These are phyloP conservation scores for Centaurea solstitialis DNA, from an alignment of 129 eudicot species.

Conservation along the genomic window DNA sequence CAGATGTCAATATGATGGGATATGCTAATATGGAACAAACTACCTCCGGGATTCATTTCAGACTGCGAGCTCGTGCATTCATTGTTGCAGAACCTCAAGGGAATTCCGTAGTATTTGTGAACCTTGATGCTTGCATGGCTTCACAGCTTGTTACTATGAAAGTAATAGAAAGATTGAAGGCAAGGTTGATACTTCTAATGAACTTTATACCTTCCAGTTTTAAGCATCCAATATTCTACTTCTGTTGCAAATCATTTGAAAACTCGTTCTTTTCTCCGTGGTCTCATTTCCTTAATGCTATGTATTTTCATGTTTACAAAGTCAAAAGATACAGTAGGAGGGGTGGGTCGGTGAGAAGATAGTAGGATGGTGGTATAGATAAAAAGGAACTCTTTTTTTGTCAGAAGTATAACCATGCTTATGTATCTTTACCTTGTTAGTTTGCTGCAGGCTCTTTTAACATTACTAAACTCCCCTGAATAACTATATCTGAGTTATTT, in stretches of 20 bases:
- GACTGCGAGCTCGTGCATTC: conserved; percentile 68
- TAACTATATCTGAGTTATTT: neutral
- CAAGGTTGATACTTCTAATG: conserved; percentile 47
- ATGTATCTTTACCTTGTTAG: neutral
- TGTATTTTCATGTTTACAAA: neutral
- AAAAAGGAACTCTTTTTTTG: neutral
- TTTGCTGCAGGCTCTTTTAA: neutral
- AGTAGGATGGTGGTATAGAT: neutral
- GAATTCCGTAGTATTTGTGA: conserved; percentile 62
- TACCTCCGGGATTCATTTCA: conserved; percentile 88
- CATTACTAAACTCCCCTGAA: neutral
- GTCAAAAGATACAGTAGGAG: neutral
- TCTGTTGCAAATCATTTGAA: neutral
- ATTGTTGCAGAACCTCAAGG: conserved; percentile 52
- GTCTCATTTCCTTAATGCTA: neutral
- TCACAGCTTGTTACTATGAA: conserved; percentile 93
- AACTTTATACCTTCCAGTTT: neutral
- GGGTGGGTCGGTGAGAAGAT: neutral
- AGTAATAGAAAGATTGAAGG: conserved; percentile 86
- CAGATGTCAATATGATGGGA: conserved; percentile 89
- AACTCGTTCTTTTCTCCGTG: neutral
- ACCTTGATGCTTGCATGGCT: conserved; percentile 99
- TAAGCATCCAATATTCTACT: neutral
- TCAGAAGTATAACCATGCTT: neutral
- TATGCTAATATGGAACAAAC: conserved; percentile 86